Evolutionary conservation across 441 rosid genomes (phyloP).

Genomic region (Metrosideros polymorpha): DNA sequence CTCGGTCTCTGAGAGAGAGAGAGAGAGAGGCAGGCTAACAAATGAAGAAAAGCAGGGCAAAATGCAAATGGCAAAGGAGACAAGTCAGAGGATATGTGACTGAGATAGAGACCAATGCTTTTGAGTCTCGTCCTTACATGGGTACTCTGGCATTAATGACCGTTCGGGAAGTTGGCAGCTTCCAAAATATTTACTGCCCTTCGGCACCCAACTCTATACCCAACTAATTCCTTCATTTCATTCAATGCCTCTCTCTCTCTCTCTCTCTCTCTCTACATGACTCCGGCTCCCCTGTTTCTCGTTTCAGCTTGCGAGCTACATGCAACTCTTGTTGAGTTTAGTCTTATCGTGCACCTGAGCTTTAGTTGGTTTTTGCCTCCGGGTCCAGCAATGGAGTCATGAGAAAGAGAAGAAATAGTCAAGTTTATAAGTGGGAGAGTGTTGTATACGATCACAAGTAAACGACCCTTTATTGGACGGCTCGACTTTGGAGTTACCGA

Average conservation of each 20-base stretch:
- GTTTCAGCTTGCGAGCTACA: background rate
- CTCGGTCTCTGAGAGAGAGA: background rate
- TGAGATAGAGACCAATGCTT: background rate
- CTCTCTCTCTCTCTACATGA: background rate
- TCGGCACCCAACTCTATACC: background rate
- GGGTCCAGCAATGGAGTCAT: background rate
- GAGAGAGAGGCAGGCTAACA: background rate
- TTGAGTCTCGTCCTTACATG: background rate
- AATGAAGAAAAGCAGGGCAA: background rate
- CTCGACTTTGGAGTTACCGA: conserved; percentile 14
- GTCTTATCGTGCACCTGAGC: background rate
- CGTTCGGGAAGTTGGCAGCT: conserved; percentile 31
- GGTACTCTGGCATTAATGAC: conserved; percentile 19
- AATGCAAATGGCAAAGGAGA: background rate
- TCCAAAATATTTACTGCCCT: conserved; percentile 13
- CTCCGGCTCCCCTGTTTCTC: conserved; percentile 1
- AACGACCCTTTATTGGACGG: background rate
- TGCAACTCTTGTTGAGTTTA: background rate
- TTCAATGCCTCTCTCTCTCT: conserved; percentile 12
- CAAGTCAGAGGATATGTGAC: background rate
- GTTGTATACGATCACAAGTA: background rate
- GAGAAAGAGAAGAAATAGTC: background rate
- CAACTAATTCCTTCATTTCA: conserved; percentile 7
- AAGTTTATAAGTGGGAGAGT: background rate
- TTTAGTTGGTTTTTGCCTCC: background rate